These are phyloP conservation scores for Cryptosporidium sp. DNA, from an alignment of 169 alveolate species.

Conservation along the genomic window DNA sequence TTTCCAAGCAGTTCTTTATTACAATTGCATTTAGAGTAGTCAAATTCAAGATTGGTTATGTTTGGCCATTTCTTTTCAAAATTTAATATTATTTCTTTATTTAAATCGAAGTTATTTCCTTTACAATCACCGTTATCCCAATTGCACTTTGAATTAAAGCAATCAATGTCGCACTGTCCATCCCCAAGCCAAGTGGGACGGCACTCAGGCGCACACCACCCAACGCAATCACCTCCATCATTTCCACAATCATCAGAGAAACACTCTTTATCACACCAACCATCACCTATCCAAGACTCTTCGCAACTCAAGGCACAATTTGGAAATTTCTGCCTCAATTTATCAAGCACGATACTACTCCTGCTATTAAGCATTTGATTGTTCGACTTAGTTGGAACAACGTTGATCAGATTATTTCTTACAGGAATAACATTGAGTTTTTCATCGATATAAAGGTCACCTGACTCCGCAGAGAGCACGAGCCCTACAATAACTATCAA, in stretches of 20 bases:
- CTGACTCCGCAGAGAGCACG: constrained; percentile 25
- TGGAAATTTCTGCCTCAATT: constrained; percentile 27
- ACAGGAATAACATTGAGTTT: constrained; percentile 41
- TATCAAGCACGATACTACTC: neutral
- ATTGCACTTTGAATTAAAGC: constrained; percentile 81
- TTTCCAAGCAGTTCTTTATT: constrained; percentile 71
- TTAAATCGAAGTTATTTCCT: neutral
- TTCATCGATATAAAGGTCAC: constrained; percentile 19
- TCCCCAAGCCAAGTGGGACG: constrained; percentile 83
- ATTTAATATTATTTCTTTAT: constrained; percentile 8
- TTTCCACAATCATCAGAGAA: constrained; percentile 56
- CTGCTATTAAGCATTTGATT: neutral
- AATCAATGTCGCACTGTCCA: constrained; percentile 81
- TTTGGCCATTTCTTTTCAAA: neutral
- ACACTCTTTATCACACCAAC: constrained; percentile 77
- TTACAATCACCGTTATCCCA: constrained; percentile 83
- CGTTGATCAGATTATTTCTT: constrained; percentile 9
- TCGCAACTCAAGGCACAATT: constrained; percentile 46
- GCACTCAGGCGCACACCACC: constrained; percentile 83
- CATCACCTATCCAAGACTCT: constrained; percentile 69
- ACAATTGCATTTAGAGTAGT: constrained; percentile 53
- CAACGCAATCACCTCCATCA: constrained; percentile 76
- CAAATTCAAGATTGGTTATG: constrained; percentile 30
- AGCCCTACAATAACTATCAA: neutral
- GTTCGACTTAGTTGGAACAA: constrained; percentile 15